These are phyloP conservation scores for Silene coronaria DNA, from an alignment of 179 eudicot species.

Conservation along the genomic window DNA sequence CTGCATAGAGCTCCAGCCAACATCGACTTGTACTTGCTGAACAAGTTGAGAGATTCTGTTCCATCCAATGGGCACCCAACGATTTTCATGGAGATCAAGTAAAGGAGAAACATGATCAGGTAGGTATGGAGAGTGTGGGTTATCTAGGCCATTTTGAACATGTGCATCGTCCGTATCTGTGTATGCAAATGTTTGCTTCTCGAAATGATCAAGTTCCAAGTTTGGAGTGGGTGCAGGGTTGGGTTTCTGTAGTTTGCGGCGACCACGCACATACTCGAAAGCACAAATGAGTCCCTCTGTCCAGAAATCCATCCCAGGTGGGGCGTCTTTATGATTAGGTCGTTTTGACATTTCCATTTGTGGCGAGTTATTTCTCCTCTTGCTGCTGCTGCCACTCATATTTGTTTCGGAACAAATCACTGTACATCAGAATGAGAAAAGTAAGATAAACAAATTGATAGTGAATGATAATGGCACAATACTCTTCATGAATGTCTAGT, in stretches of 20 bases:
- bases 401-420: slow-evolving; percentile 10
- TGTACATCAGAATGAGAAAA: background rate
- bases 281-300: slow-evolving; percentile 89
- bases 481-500: no score
- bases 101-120: slow-evolving; percentile 24
- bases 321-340: slow-evolving; percentile 40
- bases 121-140: slow-evolving; percentile 30
- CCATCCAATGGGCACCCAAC: slow-evolving; percentile 95
- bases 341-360: slow-evolving; percentile 38
- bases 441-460: no score
- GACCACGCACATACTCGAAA: slow-evolving; percentile 67
- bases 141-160: slow-evolving; percentile 30
- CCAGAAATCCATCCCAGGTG: slow-evolving; percentile 64
- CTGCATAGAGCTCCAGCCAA: slow-evolving; percentile 54
- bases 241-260: slow-evolving; percentile 32
- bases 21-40: slow-evolving; percentile 57
- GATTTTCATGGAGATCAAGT: slow-evolving; percentile 45
- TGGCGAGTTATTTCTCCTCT: slow-evolving; percentile 24
- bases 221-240: slow-evolving; percentile 34
- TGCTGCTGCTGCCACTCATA: slow-evolving; percentile 32
- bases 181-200: slow-evolving; percentile 29
- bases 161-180: slow-evolving; percentile 31
- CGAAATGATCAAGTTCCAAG: slow-evolving; percentile 27
- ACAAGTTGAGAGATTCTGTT: slow-evolving; percentile 68
- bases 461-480: background rate